Base-by-base conservation (phyloP, 2,329 filamentous ascomycete genomes). In the Penicillium janthinellum region DNA sequence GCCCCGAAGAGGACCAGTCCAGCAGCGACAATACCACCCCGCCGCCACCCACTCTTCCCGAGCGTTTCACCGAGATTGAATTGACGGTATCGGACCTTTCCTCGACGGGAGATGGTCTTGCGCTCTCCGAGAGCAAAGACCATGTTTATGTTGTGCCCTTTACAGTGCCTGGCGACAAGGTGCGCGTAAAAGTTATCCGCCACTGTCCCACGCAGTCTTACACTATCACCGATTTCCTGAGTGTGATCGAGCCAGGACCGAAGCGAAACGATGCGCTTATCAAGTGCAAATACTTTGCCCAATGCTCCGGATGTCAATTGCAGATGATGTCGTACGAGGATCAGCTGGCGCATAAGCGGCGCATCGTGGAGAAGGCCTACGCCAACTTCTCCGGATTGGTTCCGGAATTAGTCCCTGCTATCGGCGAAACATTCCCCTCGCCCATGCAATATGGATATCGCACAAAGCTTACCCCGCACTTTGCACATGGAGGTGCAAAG, bases 401-500 rank as follows among this genome's bases (percentile, higher is more conserved):
- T 0, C 85, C 90, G 0, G 87, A 90, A 60, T 81, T 90, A 20
- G 82, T 98, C 1, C 95, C 95, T 1, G 72, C 84, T 2, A 84
- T 98, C 57, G 85, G 83, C 52, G 90, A 96, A 65, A 99, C 95
- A 8, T 92, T 97, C 70, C 90, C 90, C 50, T 96, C 91, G 44
- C 95, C 95, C 2, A 77, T 96, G 62, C 88, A 96, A 77, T 98
- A 96, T 76, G 90, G 89, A 58, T 99, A 99, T 81, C 87, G 95
- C 56, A 99, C 95, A 20, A 99, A 99, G 79, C 84, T 99, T 66
- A 99, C 95, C 17, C 95, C 95, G 31, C 95, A 99, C 77, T 99
- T 98, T 73, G 90, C 96, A 72, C 91, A 92, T 1, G 86, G 86
- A 31, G 82, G 69, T 57, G 78, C 67, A 62, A 78, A 79, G 77